A percentile compares a stretch with the other conserved stretches of the same genome.
Conservation (phyloP, 148 eudicot genomes). For the Rhododendron vialii region DNA sequence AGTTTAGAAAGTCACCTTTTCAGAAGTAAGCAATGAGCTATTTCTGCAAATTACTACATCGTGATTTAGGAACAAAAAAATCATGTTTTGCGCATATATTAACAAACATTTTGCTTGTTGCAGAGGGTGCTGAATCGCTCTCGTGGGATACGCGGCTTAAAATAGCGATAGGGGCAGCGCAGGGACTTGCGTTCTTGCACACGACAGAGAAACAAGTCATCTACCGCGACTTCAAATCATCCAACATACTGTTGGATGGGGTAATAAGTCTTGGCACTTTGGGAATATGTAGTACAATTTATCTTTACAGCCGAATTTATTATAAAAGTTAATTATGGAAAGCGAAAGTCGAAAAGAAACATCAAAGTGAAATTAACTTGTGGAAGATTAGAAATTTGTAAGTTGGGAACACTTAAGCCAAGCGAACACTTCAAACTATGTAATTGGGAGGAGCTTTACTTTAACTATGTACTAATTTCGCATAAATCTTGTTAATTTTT, state of each 20-base stretch:
- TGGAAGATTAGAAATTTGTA: too few species aligned
- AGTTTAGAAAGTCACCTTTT: conserved; percentile 67
- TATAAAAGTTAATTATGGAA: background rate
- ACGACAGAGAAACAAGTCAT: conserved; percentile 76
- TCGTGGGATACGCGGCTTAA: conserved; percentile 58
- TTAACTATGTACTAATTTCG: background rate
- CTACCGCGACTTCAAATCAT: conserved; percentile 79
- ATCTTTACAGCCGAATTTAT: background rate
- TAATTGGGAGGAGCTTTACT: background rate
- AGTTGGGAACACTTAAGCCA: background rate
- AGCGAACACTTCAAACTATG: background rate
- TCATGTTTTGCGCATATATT: background rate
- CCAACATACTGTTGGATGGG: conserved; percentile 71
- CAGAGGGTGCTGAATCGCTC: conserved; percentile 57
- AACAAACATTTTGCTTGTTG: background rate
- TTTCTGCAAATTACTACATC: background rate
- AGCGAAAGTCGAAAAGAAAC: background rate
- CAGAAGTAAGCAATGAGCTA: conserved; percentile 34
- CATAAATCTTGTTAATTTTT: background rate
- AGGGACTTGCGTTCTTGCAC: conserved; percentile 72
- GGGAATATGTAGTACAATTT: background rate
- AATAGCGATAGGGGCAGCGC: conserved; percentile 78
- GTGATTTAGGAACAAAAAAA: background rate
- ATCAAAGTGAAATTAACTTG: background rate
- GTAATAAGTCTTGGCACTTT: conserved; percentile 15